Conservation (phyloP, 208 protist species). For the Trypanosoma melophagium region DNA sequence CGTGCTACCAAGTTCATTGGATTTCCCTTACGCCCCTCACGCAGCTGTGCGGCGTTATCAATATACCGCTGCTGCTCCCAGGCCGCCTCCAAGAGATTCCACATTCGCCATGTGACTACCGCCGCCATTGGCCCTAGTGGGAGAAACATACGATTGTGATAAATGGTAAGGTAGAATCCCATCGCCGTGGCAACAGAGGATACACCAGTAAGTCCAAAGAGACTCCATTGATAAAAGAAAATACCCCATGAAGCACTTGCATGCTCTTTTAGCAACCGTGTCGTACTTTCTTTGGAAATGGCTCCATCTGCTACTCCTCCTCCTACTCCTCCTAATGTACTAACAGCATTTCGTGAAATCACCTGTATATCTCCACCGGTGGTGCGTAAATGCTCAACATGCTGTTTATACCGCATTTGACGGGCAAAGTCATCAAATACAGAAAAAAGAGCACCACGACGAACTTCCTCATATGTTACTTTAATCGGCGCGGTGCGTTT, state of each 20-base stretch:
- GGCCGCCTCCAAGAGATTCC: slow-evolving; percentile 66
- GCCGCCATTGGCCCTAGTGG: slow-evolving; percentile 59
- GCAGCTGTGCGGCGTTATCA: slow-evolving; percentile 69
- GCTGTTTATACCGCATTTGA: slow-evolving; percentile 41
- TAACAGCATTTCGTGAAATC: slow-evolving; percentile 31
- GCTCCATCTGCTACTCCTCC: background rate
- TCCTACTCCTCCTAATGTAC: background rate
- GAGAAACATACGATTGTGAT: slow-evolving; percentile 69
- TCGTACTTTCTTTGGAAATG: slow-evolving; percentile 45
- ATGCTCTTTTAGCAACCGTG: slow-evolving; percentile 79
- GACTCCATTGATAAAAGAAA: slow-evolving; percentile 69
- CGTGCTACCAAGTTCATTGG: slow-evolving; percentile 74
- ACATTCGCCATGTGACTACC: slow-evolving; percentile 69
- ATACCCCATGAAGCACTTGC: slow-evolving; percentile 59
- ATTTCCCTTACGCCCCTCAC: slow-evolving; percentile 69
- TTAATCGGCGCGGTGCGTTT: slow-evolving; percentile 35
- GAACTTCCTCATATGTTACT: slow-evolving; percentile 62
- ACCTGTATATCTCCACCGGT: slow-evolving; percentile 52
- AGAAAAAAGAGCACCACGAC: slow-evolving; percentile 38
- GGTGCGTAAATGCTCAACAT: slow-evolving; percentile 18
- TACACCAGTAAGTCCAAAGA: slow-evolving; percentile 68
- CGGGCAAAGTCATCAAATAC: slow-evolving; percentile 67
- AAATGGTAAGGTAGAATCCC: slow-evolving; percentile 64
- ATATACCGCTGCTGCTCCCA: slow-evolving; percentile 82
- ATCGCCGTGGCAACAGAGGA: slow-evolving; percentile 56